Conservation (phyloP, 208 protist genomes). For the Trypanosomatidae sp. region DNA sequence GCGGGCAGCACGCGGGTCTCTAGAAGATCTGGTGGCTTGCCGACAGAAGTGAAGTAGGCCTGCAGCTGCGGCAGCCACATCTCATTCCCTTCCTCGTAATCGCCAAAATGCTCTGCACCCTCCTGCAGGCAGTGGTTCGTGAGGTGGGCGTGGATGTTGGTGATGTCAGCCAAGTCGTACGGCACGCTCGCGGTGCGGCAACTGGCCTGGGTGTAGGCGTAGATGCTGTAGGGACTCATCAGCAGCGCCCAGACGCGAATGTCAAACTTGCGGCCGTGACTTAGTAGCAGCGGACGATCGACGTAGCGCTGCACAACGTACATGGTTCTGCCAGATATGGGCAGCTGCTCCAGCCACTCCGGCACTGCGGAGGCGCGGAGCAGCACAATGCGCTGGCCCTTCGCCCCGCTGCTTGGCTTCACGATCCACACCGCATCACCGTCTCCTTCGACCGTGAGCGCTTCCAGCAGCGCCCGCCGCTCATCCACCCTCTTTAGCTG, state of each 20-base stretch:
- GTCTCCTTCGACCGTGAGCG: constrained; percentile 19
- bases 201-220: constrained; percentile 81
- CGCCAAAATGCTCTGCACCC: constrained; percentile 49
- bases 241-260: constrained; percentile 85
- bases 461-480: constrained; percentile 41
- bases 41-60: constrained; percentile 41
- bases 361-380: constrained; percentile 30
- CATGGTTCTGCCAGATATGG: constrained; percentile 13
- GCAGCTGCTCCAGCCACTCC: constrained; percentile 43
- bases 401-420: constrained; percentile 81
- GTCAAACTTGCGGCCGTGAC: constrained; percentile 87
- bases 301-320: constrained; percentile 91
- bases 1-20: constrained; percentile 52
- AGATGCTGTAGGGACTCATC: constrained; percentile 64
- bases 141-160: constrained; percentile 62
- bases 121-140: constrained; percentile 92
- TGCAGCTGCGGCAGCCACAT: constrained; percentile 81
- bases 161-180: constrained; percentile 53
- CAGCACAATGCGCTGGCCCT: constrained; percentile 77
- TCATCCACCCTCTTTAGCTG: constrained; percentile 55
- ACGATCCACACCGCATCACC: constrained; percentile 76
- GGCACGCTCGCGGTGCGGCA: constrained; percentile 74
- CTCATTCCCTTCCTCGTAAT: constrained; percentile 87
- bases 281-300: constrained; percentile 77
- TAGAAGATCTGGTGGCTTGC: constrained; percentile 41